Evolutionary conservation across 2,329 filamentous ascomycete species (phyloP).

Genomic region (Penicillium sp.): DNA sequence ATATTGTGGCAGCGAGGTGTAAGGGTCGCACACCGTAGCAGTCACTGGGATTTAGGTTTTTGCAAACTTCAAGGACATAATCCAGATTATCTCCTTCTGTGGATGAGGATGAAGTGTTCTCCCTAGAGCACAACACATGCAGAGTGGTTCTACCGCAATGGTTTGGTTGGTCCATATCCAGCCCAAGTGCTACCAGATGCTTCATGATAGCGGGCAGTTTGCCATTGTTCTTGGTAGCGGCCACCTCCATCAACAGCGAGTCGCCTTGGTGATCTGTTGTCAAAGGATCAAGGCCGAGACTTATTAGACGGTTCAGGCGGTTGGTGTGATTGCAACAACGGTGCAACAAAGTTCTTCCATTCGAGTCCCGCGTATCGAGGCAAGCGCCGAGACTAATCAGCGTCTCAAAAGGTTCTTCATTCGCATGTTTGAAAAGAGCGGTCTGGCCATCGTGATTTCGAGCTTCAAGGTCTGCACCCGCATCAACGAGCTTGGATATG

Average conservation of each 20-base stretch:
- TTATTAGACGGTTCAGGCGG: neutral
- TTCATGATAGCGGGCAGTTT: neutral
- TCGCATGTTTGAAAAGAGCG: neutral
- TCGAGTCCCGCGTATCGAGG: slow-evolving; percentile 12
- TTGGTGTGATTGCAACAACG: neutral
- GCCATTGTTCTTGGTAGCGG: neutral
- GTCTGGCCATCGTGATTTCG: slow-evolving; percentile 4
- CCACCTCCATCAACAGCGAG: slow-evolving; percentile 1
- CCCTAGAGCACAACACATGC: neutral
- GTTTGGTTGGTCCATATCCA: slow-evolving; percentile 9
- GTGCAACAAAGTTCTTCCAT: slow-evolving; percentile 10
- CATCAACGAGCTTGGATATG: neutral
- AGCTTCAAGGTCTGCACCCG: slow-evolving; percentile 5
- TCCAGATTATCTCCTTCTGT: neutral
- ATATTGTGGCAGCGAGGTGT: slow-evolving; percentile 16
- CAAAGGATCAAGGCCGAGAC: slow-evolving; percentile 1
- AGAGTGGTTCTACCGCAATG: neutral
- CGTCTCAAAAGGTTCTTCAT: neutral
- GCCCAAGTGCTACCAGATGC: neutral
- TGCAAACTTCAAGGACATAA: neutral
- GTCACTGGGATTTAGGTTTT: neutral
- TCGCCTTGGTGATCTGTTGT: slow-evolving; percentile 6
- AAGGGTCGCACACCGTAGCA: slow-evolving; percentile 10
- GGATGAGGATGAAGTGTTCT: neutral
- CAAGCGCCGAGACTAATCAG: slow-evolving; percentile 1